A percentile compares a stretch with the other conserved stretches of the same genome.
These are phyloP conservation scores for Aspergillus costaricaensis DNA, from an alignment of 2,329 filamentous ascomycete genomes.

Conservation along the genomic window DNA sequence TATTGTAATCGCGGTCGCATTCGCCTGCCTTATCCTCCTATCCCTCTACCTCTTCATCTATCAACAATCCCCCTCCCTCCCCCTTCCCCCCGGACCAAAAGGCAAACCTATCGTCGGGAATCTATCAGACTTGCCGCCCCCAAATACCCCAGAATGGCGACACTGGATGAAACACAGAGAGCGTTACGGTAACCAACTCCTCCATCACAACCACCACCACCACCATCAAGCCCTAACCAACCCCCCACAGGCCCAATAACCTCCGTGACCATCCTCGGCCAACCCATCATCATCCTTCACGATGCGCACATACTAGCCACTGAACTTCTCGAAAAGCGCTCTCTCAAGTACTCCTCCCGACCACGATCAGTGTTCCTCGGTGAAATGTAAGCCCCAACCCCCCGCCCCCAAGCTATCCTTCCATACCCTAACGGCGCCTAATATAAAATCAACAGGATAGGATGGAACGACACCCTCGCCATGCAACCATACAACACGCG, in stretches of 20 bases:
- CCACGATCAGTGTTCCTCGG: constrained; percentile 29
- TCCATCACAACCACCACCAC: neutral
- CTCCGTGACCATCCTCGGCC: constrained; percentile 36
- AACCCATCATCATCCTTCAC: constrained; percentile 36
- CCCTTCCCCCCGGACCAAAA: constrained; percentile 53
- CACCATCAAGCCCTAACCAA: neutral
- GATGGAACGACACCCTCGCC: constrained; percentile 41
- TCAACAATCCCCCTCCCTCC: neutral
- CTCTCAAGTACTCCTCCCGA: constrained; percentile 28
- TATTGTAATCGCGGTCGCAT: too few relatives aligned
- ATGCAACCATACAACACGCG: constrained; percentile 39
- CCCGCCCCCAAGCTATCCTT: neutral
- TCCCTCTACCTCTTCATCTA: too few relatives aligned
- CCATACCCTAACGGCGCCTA: neutral
- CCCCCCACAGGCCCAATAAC: constrained; percentile 30
- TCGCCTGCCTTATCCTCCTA: neutral
- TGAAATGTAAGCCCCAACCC: constrained; percentile 36
- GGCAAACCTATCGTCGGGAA: constrained; percentile 52
- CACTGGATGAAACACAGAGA: constrained; percentile 48
- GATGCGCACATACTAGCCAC: constrained; percentile 28
- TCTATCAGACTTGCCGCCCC: constrained; percentile 47
- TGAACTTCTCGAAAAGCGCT: constrained; percentile 36
- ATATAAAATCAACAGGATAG: constrained; percentile 21
- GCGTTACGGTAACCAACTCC: constrained; percentile 30
- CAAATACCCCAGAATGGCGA: constrained; percentile 37